phyloP scores from a whole-genome alignment of 345 rosid species.

The Acer campestre region DNA sequence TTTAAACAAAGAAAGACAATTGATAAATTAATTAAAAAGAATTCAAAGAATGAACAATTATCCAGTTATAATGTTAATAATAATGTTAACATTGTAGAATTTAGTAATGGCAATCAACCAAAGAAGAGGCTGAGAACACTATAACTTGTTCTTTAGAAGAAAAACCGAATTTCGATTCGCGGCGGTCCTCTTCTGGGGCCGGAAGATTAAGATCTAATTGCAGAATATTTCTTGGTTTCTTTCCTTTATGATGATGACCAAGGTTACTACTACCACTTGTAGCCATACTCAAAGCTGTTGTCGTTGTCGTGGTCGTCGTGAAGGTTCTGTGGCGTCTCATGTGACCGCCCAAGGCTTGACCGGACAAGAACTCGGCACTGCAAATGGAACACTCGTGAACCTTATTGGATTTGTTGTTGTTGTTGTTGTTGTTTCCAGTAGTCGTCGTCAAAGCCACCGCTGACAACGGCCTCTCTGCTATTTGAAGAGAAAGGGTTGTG shows the following conservation, averaged over 20 bases:
- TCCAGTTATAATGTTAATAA: not conserved
- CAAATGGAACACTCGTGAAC: constrained; percentile 87
- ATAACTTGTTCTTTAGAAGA: constrained; percentile 50
- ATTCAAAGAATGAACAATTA: constrained; percentile 30
- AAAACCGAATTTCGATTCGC: constrained; percentile 31
- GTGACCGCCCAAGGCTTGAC: constrained; percentile 97
- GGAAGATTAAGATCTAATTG: constrained; percentile 72
- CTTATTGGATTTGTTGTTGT: constrained; percentile 36
- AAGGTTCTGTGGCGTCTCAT: constrained; percentile 83
- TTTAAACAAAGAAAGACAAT: not conserved
- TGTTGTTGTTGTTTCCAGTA: constrained; percentile 11
- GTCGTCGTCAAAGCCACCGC: not conserved
- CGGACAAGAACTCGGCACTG: constrained; percentile 78
- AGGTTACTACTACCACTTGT: constrained; percentile 14
- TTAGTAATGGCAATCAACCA: constrained; percentile 72
- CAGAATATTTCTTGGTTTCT: constrained; percentile 40
- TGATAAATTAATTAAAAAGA: not conserved
- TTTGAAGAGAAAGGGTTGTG: constrained; percentile 58
- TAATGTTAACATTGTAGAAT: not conserved
- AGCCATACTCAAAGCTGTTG: constrained; percentile 21
- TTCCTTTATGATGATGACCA: constrained; percentile 22
- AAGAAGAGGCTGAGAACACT: constrained; percentile 57
- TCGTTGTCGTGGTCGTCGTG: not conserved
- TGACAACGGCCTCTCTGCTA: constrained; percentile 16
- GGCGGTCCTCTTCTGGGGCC: constrained; percentile 48